Evolutionary conservation across 345 rosid species (phyloP), one percentile per base, ranked within the genome.

Genomic region (Arabis alpina): DNA sequence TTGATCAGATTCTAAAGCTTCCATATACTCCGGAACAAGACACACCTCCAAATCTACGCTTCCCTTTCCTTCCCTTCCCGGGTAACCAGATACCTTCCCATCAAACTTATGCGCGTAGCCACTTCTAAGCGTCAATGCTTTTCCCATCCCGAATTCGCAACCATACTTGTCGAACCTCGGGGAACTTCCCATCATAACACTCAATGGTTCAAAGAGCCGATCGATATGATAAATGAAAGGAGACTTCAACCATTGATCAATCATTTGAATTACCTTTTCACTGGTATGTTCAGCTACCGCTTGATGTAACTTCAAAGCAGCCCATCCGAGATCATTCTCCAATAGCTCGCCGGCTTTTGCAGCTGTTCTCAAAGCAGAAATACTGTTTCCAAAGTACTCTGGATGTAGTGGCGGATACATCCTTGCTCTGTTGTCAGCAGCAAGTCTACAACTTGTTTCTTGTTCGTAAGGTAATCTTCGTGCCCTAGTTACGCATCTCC

Each of bases 121-220:
- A 30, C 98, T 85, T 23, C 93, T 76, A 60, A 87, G 83, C 8
- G 88, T 80, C 77, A 84, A 10, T 10, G 88, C 91, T 77, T 92
- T 88, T 16, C 96, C 96, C 80, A 90, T 45, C 44, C 95, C 98
- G 54, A 92, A 92, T 36, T 90, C 90, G 49, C 61, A 72, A 14
- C 95, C 95, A 2, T 90, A 92, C 80, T 74, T 90, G 68, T 92
- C 48, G 71, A 92, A 92, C 73, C 93, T 77, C 3, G 95, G 96
- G 0, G 96, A 92, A 71, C 98, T 87, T 65, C 95, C 96, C 79
- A 88, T 81, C 90, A 87, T 72, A 68, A 90, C 74, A 34, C 85
- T 88, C 39, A 55, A 5, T 0, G 85, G 87, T 64, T 85, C 91
- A 51, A 90, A 88, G 56, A 69, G 10, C 50, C 56, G 67, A 8